These are phyloP conservation scores for Metarhizium robertsii DNA, from an alignment of 2,329 filamentous ascomycete genomes.

Conservation along the genomic window DNA sequence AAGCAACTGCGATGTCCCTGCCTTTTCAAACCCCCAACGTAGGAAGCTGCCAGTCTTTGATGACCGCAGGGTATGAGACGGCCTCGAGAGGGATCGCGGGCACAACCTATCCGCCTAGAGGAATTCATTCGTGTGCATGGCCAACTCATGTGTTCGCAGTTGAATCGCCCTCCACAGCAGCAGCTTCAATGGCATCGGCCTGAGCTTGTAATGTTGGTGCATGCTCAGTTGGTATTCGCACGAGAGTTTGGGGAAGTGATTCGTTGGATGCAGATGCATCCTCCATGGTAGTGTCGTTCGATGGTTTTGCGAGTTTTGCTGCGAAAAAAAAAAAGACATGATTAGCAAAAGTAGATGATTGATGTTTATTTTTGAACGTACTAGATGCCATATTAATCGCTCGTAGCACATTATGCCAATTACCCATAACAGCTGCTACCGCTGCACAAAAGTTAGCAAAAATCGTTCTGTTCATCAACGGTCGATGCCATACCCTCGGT, in stretches of 20 bases:
- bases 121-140: not conserved
- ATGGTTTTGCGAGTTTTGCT: conserved; percentile 63
- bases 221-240: conserved; percentile 77
- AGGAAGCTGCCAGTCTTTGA: not conserved
- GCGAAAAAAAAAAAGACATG: not conserved
- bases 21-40: not conserved
- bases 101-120: not conserved
- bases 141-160: conserved; percentile 4
- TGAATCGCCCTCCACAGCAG: conserved; percentile 28
- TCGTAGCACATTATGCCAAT: conserved; percentile 80
- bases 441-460: conserved; percentile 39
- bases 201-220: conserved; percentile 54
- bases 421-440: conserved; percentile 74
- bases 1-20: not conserved
- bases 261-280: conserved; percentile 28
- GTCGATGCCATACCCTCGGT: conserved; percentile 55
- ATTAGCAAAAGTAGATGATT: not conserved
- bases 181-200: conserved; percentile 40
- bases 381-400: conserved; percentile 82
- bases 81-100: not conserved
- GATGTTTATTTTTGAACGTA: conserved; percentile 31
- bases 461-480: not conserved
- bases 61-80: not conserved
- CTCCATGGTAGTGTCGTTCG: conserved; percentile 24
- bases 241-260: conserved; percentile 70